Conservation (phyloP, 208 protist genomes). For the Lotmaria passim region DNA sequence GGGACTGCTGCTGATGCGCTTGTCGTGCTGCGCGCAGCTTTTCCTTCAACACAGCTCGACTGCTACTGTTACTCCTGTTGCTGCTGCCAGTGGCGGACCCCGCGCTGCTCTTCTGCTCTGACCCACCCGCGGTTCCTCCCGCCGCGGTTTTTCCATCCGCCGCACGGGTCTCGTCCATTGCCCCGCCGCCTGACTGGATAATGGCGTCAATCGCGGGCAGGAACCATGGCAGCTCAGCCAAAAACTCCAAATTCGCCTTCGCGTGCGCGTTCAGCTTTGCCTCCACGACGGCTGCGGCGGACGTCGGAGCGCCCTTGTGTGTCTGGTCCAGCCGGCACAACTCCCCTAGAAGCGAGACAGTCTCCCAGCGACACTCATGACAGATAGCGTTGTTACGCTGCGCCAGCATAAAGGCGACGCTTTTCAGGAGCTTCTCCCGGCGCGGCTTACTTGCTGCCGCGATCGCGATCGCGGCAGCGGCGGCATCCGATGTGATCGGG, state of each 20-base stretch:
- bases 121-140: background rate
- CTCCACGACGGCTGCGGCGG: slow-evolving; percentile 39
- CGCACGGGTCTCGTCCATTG: no score
- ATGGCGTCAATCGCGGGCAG: slow-evolving; percentile 48
- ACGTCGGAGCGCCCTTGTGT: slow-evolving; percentile 32
- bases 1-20: background rate
- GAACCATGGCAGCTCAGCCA: slow-evolving; percentile 82
- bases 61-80: slow-evolving; percentile 1
- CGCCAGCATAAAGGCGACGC: slow-evolving; percentile 75
- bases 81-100: slow-evolving; percentile 19
- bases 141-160: no score
- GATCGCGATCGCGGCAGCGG: background rate
- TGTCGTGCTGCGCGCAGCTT: slow-evolving; percentile 31
- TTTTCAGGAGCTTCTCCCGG: slow-evolving; percentile 62
- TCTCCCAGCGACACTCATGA: slow-evolving; percentile 82
- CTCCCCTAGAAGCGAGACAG: slow-evolving; percentile 78
- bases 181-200: slow-evolving; percentile 36
- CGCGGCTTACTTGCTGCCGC: slow-evolving; percentile 28
- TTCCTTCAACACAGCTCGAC: slow-evolving; percentile 26
- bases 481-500: background rate
- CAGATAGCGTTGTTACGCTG: slow-evolving; percentile 72
- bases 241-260: slow-evolving; percentile 67
- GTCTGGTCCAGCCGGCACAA: slow-evolving; percentile 72
- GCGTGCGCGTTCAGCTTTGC: slow-evolving; percentile 72
- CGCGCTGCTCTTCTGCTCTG: background rate